Evolutionary conservation across 208 protist genomes (phyloP).

Genomic region (Phytomonas sp.): DNA sequence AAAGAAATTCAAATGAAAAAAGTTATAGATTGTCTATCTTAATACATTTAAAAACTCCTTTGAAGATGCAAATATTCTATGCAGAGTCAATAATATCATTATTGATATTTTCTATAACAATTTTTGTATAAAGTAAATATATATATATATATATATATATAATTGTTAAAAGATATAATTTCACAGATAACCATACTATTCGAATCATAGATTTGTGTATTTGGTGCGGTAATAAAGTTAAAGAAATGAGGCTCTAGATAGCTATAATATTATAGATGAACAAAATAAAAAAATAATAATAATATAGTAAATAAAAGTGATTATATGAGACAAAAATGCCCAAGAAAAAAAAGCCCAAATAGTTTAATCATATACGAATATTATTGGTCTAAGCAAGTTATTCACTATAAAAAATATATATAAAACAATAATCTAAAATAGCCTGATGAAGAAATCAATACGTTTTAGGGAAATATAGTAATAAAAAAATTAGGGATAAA

Average conservation of each 20-base stretch:
- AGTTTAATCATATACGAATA: constrained; percentile 1
- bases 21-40: not conserved
- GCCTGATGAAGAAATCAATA: not conserved
- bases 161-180: constrained; percentile 1
- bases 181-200: not conserved
- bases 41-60: not conserved
- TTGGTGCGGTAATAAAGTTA: not conserved
- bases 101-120: not conserved
- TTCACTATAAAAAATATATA: not conserved
- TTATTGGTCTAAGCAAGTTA: not conserved
- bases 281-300: not conserved
- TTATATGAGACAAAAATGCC: not conserved
- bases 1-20: not conserved
- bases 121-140: constrained; percentile 7
- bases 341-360: constrained; percentile 5
- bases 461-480: too few relatives aligned
- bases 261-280: not conserved
- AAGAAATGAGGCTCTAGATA: not conserved
- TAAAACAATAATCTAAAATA: constrained; percentile 1
- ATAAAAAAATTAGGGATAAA: not conserved
- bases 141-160: constrained; percentile 7
- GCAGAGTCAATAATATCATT: not conserved
- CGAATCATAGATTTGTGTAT: not conserved
- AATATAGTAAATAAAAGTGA: constrained; percentile 10
- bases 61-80: not conserved